phyloP scores from a whole-genome alignment of 2,329 filamentous ascomycete species.

The Fusarium camptoceras region DNA sequence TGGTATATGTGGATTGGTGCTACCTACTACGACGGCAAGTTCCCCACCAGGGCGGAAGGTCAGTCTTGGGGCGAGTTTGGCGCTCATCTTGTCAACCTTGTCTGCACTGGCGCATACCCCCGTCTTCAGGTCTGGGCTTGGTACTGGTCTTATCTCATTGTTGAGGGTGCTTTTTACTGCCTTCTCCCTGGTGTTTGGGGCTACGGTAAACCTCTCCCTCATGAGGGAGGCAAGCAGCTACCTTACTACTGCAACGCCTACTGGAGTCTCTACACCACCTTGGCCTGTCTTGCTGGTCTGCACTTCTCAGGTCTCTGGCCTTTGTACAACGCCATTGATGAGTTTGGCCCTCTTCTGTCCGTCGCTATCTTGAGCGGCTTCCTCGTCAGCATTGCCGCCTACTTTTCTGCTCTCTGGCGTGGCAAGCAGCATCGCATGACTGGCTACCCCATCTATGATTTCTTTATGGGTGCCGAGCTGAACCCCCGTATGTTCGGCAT shows the following conservation, averaged over 20 bases:
- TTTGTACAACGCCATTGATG: slow-evolving; percentile 91
- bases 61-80: slow-evolving; percentile 79
- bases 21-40: slow-evolving; percentile 87
- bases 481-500: slow-evolving; percentile 90
- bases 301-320: slow-evolving; percentile 89
- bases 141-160: slow-evolving; percentile 93
- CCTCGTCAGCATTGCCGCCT: slow-evolving; percentile 83
- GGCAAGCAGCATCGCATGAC: slow-evolving; percentile 94
- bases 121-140: slow-evolving; percentile 86
- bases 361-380: slow-evolving; percentile 94
- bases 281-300: slow-evolving; percentile 74
- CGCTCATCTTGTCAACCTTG: slow-evolving; percentile 75
- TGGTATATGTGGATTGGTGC: slow-evolving; percentile 99
- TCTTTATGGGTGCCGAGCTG: slow-evolving; percentile 92
- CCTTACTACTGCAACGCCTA: slow-evolving; percentile 95
- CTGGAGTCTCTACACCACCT: slow-evolving; percentile 87
- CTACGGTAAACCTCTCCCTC: slow-evolving; percentile 87
- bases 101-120: slow-evolving; percentile 88
- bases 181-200: slow-evolving; percentile 87
- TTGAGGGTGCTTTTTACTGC: slow-evolving; percentile 86
- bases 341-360: slow-evolving; percentile 92
- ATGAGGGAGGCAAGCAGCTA: slow-evolving; percentile 86
- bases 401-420: slow-evolving; percentile 83
- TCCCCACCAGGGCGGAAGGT: slow-evolving; percentile 74
- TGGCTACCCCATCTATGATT: slow-evolving; percentile 85